These are phyloP conservation scores for Russula emetica DNA, from an alignment of 768 basidiomycete species.

Conservation along the genomic window DNA sequence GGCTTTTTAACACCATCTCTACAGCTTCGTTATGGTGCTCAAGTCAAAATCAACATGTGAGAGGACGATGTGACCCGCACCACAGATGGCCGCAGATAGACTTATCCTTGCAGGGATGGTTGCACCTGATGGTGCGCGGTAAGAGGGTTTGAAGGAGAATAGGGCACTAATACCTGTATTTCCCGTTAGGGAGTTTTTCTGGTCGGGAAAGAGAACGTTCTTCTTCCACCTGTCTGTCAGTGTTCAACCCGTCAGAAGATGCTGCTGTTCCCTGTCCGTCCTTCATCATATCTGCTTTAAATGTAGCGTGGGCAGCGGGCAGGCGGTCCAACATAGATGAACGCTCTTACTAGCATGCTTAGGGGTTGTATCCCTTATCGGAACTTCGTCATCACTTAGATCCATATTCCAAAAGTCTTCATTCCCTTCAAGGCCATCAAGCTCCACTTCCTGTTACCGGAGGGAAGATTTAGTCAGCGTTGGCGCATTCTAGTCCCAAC, in stretches of 20 bases:
- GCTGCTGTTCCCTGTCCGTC: not conserved
- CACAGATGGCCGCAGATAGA: conserved; percentile 70
- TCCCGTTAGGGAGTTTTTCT: conserved; percentile 55
- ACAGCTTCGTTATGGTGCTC: conserved; percentile 47
- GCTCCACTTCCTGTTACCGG: conserved; percentile 54
- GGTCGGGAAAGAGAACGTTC: conserved; percentile 22
- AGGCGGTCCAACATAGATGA: not conserved
- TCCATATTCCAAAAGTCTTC: conserved; percentile 62
- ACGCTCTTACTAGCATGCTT: conserved; percentile 29
- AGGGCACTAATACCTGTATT: conserved; percentile 41
- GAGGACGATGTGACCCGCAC: conserved; percentile 36
- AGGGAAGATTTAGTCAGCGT: not conserved
- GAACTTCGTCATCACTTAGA: conserved; percentile 35
- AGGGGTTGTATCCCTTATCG: conserved; percentile 35
- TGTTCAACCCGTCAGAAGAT: not conserved
- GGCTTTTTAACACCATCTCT: conserved; percentile 62
- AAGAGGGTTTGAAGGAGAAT: not conserved
- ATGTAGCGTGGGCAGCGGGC: not conserved
- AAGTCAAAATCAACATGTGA: not conserved
- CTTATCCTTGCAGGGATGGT: conserved; percentile 79
- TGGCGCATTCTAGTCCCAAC: not conserved
- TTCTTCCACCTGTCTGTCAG: not conserved
- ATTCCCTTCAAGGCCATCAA: conserved; percentile 63
- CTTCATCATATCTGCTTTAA: not conserved
- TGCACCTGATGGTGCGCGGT: conserved; percentile 49